Percentiles rank a stretch among this genome's conserved stretches.
These are phyloP conservation scores for Penicillium thymicola DNA, from an alignment of 2,329 filamentous ascomycete genomes.

Conservation along the genomic window DNA sequence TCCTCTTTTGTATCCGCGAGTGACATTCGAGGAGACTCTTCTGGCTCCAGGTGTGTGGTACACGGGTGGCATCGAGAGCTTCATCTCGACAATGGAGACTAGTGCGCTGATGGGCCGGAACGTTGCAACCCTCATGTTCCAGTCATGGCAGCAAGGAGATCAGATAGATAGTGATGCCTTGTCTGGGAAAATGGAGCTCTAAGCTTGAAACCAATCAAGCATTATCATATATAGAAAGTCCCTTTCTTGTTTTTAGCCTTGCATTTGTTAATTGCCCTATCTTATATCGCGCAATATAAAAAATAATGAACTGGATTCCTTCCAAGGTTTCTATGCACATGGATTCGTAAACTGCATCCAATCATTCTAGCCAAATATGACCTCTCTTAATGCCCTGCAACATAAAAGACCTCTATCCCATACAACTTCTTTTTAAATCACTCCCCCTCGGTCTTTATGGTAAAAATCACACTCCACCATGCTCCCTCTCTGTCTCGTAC, in stretches of 20 bases:
- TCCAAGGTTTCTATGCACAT: conserved; percentile 17
- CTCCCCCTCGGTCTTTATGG: too few relatives aligned
- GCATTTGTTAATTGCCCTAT: background rate
- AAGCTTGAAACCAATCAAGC: background rate
- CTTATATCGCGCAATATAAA: background rate
- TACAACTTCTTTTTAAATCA: too few relatives aligned
- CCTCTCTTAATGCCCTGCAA: too few relatives aligned
- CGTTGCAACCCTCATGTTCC: conserved; percentile 54
- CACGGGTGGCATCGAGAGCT: conserved; percentile 74
- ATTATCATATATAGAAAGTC: background rate
- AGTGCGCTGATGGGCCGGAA: conserved; percentile 80
- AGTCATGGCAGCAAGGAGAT: conserved; percentile 44
- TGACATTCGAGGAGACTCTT: conserved; percentile 79
- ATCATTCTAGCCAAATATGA: too few relatives aligned
- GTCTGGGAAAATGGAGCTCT: background rate
- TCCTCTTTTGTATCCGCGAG: conserved; percentile 76
- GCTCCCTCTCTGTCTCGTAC: too few relatives aligned
- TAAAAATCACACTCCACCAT: too few relatives aligned
- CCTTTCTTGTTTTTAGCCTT: background rate
- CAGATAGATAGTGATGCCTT: background rate
- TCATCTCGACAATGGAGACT: conserved; percentile 98
- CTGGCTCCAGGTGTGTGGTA: conserved; percentile 57
- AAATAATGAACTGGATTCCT: conserved; percentile 4
- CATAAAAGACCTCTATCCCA: too few relatives aligned
- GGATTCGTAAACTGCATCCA: conserved; percentile 10